Percentiles rank a stretch among this genome's conserved stretches.
These are phyloP conservation scores for Phytophthora megakarya DNA, from an alignment of 352 stramenopile species.

Conservation along the genomic window DNA sequence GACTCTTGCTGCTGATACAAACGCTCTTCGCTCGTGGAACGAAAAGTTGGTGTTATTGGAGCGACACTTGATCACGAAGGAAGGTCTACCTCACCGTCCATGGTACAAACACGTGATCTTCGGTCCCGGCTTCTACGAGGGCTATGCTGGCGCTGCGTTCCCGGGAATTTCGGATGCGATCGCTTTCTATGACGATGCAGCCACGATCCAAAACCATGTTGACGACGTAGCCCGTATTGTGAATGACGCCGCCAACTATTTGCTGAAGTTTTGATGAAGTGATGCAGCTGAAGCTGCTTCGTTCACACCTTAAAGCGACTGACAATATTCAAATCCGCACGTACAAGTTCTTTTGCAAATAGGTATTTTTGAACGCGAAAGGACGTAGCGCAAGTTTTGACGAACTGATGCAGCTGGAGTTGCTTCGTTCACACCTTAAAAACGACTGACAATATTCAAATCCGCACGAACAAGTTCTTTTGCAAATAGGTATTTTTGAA, in stretches of 20 bases:
- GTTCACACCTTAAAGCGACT: too few species aligned
- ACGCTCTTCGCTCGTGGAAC: conserved; percentile 34
- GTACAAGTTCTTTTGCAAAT: background rate
- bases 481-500: background rate
- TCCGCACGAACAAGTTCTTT: background rate
- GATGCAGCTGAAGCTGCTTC: too few species aligned
- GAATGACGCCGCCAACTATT: conserved; percentile 22
- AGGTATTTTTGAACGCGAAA: conserved; percentile 10
- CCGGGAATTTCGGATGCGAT: conserved; percentile 34
- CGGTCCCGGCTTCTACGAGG: conserved; percentile 47
- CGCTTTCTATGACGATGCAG: conserved; percentile 23
- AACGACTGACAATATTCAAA: background rate
- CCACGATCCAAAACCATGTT: conserved; percentile 30
- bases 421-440: too few species aligned
- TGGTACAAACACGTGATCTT: conserved; percentile 60
- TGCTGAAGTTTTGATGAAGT: too few species aligned
- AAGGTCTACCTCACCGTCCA: conserved; percentile 43
- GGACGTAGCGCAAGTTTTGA: conserved; percentile 18
- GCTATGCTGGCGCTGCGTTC: conserved; percentile 46
- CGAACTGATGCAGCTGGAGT: too few species aligned
- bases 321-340: background rate
- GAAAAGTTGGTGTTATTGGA: conserved; percentile 44
- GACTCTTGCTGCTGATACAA: conserved; percentile 15
- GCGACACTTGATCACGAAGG: conserved; percentile 40
- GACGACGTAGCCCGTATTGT: conserved; percentile 25